Conservation (phyloP, 148 eudicot species). For the Suaeda aralocaspica region DNA sequence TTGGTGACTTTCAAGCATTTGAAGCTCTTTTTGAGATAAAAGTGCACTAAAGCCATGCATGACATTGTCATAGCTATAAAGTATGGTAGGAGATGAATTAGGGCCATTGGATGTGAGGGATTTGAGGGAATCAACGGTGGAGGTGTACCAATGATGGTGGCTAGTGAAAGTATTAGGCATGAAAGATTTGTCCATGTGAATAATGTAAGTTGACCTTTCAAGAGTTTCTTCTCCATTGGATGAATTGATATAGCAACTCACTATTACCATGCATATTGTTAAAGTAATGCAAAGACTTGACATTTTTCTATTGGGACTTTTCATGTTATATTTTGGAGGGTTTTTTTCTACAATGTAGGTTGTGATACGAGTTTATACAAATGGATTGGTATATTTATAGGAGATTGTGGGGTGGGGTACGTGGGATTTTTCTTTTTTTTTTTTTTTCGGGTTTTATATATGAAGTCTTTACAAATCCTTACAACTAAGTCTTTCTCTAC, state of each 20-base stretch:
- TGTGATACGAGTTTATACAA: neutral
- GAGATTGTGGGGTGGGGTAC: too few species aligned
- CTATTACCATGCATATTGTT: conserved; percentile 16
- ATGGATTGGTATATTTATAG: conserved; percentile 17
- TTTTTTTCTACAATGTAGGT: neutral
- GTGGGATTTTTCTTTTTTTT: too few species aligned
- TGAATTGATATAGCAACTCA: conserved; percentile 9
- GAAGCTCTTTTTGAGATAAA: conserved; percentile 38
- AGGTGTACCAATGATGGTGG: conserved; percentile 66
- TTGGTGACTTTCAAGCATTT: conserved; percentile 30
- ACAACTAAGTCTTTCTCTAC: too few species aligned
- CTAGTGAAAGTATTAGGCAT: conserved; percentile 61
- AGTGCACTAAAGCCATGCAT: conserved; percentile 67
- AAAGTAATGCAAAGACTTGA: conserved; percentile 16
- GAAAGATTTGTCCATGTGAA: conserved; percentile 68
- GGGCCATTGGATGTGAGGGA: conserved; percentile 5
- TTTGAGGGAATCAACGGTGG: conserved; percentile 40
- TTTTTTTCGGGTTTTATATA: too few species aligned
- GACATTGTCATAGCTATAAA: conserved; percentile 50
- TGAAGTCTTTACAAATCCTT: too few species aligned
- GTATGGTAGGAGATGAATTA: conserved; percentile 28
- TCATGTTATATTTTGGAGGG: conserved; percentile 4
- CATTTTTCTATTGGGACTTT: conserved; percentile 11
- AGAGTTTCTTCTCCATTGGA: conserved; percentile 16
- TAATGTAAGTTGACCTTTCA: conserved; percentile 51